Base-by-base conservation (phyloP, 2,329 filamentous ascomycete species). In the Aulographum hederae region DNA sequence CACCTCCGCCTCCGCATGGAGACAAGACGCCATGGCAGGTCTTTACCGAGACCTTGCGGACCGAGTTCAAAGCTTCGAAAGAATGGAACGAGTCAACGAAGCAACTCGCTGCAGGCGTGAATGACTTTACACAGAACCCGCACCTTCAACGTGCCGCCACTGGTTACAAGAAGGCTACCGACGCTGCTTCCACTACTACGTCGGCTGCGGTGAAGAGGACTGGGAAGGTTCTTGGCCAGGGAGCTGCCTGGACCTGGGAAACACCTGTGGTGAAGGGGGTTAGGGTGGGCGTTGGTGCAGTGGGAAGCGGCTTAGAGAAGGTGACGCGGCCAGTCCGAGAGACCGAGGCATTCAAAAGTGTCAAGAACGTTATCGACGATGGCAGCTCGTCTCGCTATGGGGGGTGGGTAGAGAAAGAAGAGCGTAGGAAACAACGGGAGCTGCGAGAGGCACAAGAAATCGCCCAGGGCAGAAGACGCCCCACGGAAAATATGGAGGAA, bases 61-160 rank as follows among this genome's bases (percentile, higher is more conserved):
- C 66, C 35, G 89, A 98, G 57, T 92, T 98, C 59, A 84, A 94
- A 55, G 79, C 82, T 32, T 95, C 85, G 12, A 93, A 95, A 51
- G 89, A 98, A 54, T 98, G 89, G 89, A 93, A 98, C 48, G 89
- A 98, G 50, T 92, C 82, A 27, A 98, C 86, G 26, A 95, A 98
- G 61, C 81, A 89, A 41, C 69, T 98, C 26, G 79, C 81, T 13
- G 81, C 80, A 30, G 80, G 78, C 4, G 82, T 86, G 13, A 78
- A 93, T 48, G 75, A 94, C 46, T 89, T 98, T 49, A 76, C 76
- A 19, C 86, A 95, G 58, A 94, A 84, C 48, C 85, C 94, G 48
- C 79, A 77, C 13, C 80, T 98, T 12, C 77, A 82, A 47, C 73
- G 73, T 44, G 89, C 86, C 18, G 73, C 79, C 41, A 74, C 82